Evolutionary conservation across 129 eudicot genomes (phyloP), one percentile per base, ranked within the genome.

Genomic region (Deinandra increscens): DNA sequence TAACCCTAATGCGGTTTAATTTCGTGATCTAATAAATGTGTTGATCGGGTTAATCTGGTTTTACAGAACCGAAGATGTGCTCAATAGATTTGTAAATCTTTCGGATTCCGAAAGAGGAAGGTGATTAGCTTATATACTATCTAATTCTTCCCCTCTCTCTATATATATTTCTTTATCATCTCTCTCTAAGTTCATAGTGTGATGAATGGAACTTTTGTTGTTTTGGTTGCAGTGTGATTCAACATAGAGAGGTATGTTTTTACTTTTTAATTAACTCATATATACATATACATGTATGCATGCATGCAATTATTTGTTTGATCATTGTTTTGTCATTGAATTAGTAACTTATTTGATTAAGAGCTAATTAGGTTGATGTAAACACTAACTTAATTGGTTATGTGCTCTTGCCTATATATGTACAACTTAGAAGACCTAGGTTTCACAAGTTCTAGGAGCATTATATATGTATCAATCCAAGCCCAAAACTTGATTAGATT

Each of bases 51-150:
- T 67, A 12, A 14, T 48, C 62, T 26, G 15, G 19, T 20, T 69
- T 59, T 65, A 51, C 20, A 86, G 92, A 56, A 81, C 86, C 8
- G 92, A 86, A 78, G 96, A 89, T 69, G 96, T 89, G 15, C 81
- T 89, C 38, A 65, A 74, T 54, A 77, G 87, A 5, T 89, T 83
- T 51, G 64, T 89, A 8, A 86, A 82, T 75, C 87, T 84, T 63
- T 72, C 92, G 1, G 96, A 89, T 69, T 89, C 83, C 7, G 96
- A 86, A 54, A 79, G 93, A 69, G 93, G 87, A 78, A 72, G 86
- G 96, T 89, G 75, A 48, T 56, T 34, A 53, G 3, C 3, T 26
- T 33, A 34, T 17, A 3, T 23, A 4, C 15, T 2, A n/a, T n/a
- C n/a, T n/a, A n/a, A n/a, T n/a, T n/a, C n/a, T n/a, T n/a, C n/a